Evolutionary conservation across 192 early-diverging fungal genomes (phyloP), one percentile per base, ranked within the genome.

Genomic region (Thamnidium elegans): DNA sequence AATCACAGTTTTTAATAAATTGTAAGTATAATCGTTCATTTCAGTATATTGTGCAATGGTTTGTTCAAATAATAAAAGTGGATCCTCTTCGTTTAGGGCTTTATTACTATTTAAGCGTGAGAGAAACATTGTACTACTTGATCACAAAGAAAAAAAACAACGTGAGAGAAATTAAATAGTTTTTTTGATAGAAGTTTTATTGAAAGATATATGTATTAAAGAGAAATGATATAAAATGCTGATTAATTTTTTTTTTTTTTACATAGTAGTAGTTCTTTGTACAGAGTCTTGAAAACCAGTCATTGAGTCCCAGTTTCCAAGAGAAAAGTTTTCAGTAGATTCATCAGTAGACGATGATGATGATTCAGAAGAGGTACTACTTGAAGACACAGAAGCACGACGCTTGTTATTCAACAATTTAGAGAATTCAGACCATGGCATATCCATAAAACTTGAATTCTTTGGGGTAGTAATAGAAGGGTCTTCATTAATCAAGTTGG

Each of bases 381-480:
- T 43, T 21, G 39, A 34, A 47, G 55, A 59, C 17, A 58, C 66
- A 32, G 59, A 43, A 20, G 54, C 39, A 52, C 66, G 47, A 19
- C 47, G 42, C 20, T 70, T 62, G 53, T 71, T 50, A 32, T 58
- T 51, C 15, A 75, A 42, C 30, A 71, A 69, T 39, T 67, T 70
- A 26, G 74, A 75, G 65, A 75, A 66, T 30, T 70, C 65, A 36
- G 68, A 63, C 74, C 74, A 75, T 4, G 74, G 74, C 60, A 71
- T 50, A 34, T 75, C 74, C 69, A 75, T 71, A 36, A 75, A 75
- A 11, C 61, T 63, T 32, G 74, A 66, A 31, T 70, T 75, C 43
- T 75, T 70, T 44, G 74, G 74, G 26, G 74, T 75, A 39, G 39
- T 64, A 34, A 71, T 71, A 11, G 63, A 47, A 46, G 74, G 74